phyloP scores from a whole-genome alignment of 495 filamentous ascomycete species.

The Evernia prunastri region DNA sequence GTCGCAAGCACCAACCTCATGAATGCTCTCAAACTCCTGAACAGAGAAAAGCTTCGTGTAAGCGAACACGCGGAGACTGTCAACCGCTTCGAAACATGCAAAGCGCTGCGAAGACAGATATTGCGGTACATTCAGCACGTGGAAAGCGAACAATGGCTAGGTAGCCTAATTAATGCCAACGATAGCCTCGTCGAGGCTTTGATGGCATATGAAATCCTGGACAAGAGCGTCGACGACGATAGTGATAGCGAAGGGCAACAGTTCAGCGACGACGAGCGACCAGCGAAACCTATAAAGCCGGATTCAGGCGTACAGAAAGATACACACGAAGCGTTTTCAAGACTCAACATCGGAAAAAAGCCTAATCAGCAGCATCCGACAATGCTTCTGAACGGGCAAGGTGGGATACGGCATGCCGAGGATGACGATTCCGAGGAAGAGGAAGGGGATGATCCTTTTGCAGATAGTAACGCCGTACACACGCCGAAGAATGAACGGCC shows the following conservation, averaged over 20 bases:
- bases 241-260: conserved; percentile 75
- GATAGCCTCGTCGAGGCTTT: conserved; percentile 84
- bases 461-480: conserved; percentile 65
- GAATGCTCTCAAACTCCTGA: conserved; percentile 85
- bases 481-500: conserved; percentile 50
- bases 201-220: conserved; percentile 88
- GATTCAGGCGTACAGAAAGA: conserved; percentile 13
- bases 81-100: conserved; percentile 77
- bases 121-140: conserved; percentile 82
- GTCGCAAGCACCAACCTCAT: conserved; percentile 85
- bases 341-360: conserved; percentile 41
- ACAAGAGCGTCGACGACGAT: conserved; percentile 93
- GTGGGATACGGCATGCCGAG: conserved; percentile 21
- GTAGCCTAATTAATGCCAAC: conserved; percentile 72
- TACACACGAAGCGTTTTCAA: conserved; percentile 36
- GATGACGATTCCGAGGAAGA: conserved; percentile 46
- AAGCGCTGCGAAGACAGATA: conserved; percentile 72
- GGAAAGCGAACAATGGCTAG: conserved; percentile 76
- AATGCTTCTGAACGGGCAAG: conserved; percentile 22
- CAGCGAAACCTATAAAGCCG: conserved; percentile 25
- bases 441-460: conserved; percentile 71
- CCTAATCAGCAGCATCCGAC: conserved; percentile 28
- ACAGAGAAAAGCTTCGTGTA: conserved; percentile 80
- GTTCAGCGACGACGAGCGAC: conserved; percentile 49
- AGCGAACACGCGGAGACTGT: conserved; percentile 75